phyloP scores from a whole-genome alignment of 768 basidiomycete genomes.

The Phylloporus scabripes region DNA sequence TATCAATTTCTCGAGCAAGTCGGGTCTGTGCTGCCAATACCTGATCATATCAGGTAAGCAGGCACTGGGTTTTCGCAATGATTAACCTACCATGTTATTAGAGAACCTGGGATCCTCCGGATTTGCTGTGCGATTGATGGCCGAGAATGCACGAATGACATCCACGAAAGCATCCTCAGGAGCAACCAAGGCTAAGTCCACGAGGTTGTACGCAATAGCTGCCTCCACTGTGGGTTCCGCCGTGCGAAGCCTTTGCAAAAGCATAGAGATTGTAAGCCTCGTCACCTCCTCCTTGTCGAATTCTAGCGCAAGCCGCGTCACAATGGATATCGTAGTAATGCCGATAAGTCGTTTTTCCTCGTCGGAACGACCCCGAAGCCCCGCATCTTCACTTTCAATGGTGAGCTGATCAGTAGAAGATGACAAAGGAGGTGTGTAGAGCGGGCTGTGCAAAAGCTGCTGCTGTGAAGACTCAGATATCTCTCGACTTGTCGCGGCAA shows the following conservation, averaged over 20 bases:
- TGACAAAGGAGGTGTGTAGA: conserved; percentile 29
- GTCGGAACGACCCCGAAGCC: conserved; percentile 64
- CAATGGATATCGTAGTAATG: conserved; percentile 88
- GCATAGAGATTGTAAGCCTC: conserved; percentile 85
- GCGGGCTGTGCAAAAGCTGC: conserved; percentile 38
- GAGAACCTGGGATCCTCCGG: conserved; percentile 84
- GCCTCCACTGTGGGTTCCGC: conserved; percentile 88
- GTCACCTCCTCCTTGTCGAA: conserved; percentile 86
- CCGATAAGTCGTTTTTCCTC: conserved; percentile 82
- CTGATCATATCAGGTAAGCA: conserved; percentile 32
- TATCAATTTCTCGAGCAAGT: conserved; percentile 72
- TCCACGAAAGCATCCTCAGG: conserved; percentile 75
- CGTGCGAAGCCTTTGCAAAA: conserved; percentile 78
- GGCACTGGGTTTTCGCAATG: neutral
- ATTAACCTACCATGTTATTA: conserved; percentile 70
- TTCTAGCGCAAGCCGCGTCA: conserved; percentile 82
- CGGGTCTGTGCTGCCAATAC: conserved; percentile 88
- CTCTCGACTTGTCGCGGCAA: conserved; percentile 79
- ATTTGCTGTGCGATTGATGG: conserved; percentile 81
- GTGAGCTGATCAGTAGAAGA: conserved; percentile 44
- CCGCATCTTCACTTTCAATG: conserved; percentile 55
- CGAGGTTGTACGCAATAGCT: conserved; percentile 86
- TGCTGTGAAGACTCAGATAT: conserved; percentile 49
- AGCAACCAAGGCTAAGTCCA: conserved; percentile 79
- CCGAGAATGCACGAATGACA: conserved; percentile 77